Evolutionary conservation across 805 yeast genomes (phyloP), one percentile per base, ranked within the genome.

Genomic region (Lachancea quebecensis): DNA sequence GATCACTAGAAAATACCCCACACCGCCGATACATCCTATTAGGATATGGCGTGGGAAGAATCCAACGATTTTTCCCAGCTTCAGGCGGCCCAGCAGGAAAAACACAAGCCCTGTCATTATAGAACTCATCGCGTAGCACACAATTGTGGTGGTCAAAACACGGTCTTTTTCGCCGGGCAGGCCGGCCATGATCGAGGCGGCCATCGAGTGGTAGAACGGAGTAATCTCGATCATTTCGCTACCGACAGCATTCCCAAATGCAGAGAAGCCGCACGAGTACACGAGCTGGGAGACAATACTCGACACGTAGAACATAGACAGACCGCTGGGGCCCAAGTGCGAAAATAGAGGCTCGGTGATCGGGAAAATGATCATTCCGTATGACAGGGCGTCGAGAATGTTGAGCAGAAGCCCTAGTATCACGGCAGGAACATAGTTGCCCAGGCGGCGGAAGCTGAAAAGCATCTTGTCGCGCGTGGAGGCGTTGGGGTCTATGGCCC

Each of bases 151-250:
- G 1, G 96, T 81, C 31, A 89, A 69, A 4, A 88, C 75, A 10
- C 74, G 79, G 8, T 82, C 82, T 56, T 86, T 70, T 17, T 73
- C 70, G 4, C 53, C 58, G 10, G 62, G 58, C 35, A 63, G 39
- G 1, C 58, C 39, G 2, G 65, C 60, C 62, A 82, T 70, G 40
- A 93, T 81, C 11, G 82, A 70, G 25, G 77, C 70, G 1, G 97
- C 97, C 95, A 93, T 90, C 2, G 95, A 75, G 59, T 93, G 99
- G 71, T 91, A 91, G 63, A 93, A 93, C 1, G 99, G 99, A 1
- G 96, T 95, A n/a, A 93, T 88, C 64, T 93, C 99, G 53, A 93
- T 93, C 99, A 93, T 93, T 67, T 93, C 98, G 3, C 96, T 85
- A 1, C 99, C 99, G 37, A 91, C 80, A n/a, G 95, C 96, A 2